A percentile compares a stretch with the other conserved stretches of the same genome.
These are phyloP conservation scores for Fusarium globosum DNA, from an alignment of 2,329 filamentous ascomycete genomes.

Conservation along the genomic window DNA sequence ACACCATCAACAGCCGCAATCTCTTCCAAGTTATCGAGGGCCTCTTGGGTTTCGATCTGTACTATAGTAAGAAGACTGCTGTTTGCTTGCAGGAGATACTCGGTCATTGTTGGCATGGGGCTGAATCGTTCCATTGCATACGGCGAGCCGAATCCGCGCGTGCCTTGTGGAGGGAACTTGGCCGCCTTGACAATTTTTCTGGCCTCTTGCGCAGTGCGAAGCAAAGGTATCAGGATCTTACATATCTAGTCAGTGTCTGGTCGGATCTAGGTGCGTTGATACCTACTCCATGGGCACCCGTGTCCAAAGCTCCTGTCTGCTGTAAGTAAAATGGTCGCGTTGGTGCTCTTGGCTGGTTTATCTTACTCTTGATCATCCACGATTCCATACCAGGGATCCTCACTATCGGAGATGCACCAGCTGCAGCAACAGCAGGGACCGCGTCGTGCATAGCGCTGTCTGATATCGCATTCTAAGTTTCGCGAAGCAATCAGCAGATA, in stretches of 20 bases:
- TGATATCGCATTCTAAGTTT: not conserved
- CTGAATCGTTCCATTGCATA: not conserved
- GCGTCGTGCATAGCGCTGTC: not conserved
- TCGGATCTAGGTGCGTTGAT: accelerated
- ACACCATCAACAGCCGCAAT: not conserved
- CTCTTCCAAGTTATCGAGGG: not conserved
- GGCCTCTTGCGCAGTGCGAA: not conserved
- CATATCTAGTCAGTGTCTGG: accelerated
- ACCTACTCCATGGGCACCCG: not conserved
- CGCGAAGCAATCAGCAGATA: not conserved
- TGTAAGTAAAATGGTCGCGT: not conserved
- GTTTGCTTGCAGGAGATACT: not conserved
- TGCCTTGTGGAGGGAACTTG: not conserved
- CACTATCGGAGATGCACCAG: not conserved
- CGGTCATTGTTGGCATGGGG: not conserved
- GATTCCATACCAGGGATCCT: not conserved
- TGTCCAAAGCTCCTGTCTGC: not conserved
- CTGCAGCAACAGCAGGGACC: not conserved
- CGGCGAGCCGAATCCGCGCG: not conserved
- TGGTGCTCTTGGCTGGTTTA: too few species aligned
- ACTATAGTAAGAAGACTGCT: not conserved
- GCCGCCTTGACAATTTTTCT: not conserved
- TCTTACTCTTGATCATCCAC: not conserved
- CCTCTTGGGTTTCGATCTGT: not conserved
- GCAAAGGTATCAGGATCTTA: not conserved